phyloP scores from a whole-genome alignment of 129 eudicot species.

The Smallanthus sonchifolius region DNA sequence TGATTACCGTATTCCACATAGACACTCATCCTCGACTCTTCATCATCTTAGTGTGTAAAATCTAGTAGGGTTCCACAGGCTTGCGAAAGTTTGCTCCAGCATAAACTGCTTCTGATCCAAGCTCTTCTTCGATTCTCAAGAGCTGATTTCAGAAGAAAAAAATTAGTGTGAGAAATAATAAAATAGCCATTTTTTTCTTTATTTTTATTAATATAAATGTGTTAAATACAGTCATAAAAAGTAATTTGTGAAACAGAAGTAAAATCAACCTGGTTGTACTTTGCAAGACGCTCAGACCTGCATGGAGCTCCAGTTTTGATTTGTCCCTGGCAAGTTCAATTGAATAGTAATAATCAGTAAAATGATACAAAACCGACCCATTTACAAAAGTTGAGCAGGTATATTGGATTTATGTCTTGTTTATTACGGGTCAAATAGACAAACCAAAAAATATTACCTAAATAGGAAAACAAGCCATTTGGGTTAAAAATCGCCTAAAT shows the following conservation, averaged over 20 bases:
- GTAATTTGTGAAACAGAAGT: background rate
- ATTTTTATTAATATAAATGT: too few relatives aligned
- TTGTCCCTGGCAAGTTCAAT: slow-evolving; percentile 48
- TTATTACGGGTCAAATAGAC: too few relatives aligned
- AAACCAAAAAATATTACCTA: too few relatives aligned
- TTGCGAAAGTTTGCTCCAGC: slow-evolving; percentile 92
- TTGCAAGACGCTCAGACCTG: slow-evolving; percentile 75
- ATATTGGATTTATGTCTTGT: background rate
- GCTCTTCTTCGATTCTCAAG: slow-evolving; percentile 93
- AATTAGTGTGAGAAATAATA: background rate
- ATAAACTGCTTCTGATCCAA: slow-evolving; percentile 88
- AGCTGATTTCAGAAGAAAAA: slow-evolving; percentile 35
- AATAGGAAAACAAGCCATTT: too few relatives aligned
- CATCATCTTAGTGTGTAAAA: background rate
- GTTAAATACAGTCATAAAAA: too few relatives aligned
- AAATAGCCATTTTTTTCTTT: background rate
- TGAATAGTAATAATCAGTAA: background rate
- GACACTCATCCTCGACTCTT: background rate
- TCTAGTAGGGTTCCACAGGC: slow-evolving; percentile 93
- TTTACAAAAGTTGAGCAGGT: background rate
- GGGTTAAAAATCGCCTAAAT: background rate
- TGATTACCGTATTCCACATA: background rate
- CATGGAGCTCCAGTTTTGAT: slow-evolving; percentile 85
- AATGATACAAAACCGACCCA: background rate
- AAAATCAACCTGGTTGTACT: slow-evolving; percentile 66